Base-by-base conservation (phyloP, 768 basidiomycete genomes). In the Pleurotus pulmonarius region DNA sequence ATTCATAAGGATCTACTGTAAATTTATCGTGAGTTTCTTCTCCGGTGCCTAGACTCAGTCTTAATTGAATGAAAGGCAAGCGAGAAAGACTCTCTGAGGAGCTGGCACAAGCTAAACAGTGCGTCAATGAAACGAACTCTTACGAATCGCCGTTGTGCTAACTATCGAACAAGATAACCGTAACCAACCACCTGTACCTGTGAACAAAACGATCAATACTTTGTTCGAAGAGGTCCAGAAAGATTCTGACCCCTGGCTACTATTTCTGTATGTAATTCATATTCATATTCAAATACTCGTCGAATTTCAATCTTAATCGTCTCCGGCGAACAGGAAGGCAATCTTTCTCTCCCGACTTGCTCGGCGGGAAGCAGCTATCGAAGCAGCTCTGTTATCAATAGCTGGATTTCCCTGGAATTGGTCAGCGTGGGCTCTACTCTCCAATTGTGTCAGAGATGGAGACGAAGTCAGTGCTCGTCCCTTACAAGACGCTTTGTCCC, bases 371-470 rank as follows among this genome's bases (percentile, higher is more conserved):
- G 90, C 93, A 65, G 93, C 96, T 1, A 89, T 96, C 11, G 93
- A 95, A 66, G 80, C 77, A 61, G 81, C 84, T 12, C 75, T 97
- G 15, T 71, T 83, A 34, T 94, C 93, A 11, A 86, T 96, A 43
- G 77, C 80, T 38, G 78, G 79, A 4, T 92, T 87, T 64, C 88
- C 90, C 11, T 98, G 92, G 86, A 98, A 98, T 66, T 98, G 95
- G 94, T 89, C 90, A 24, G 76, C 85, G n/a, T 98, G 94, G 94
- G 73, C 81, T 6, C 78, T 93, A 43, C 75, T 98, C n/a, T 81
- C 82, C 2, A 84, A 83, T 53, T 90, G 90, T 65, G 79, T 94
- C 29, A 82, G 83, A 12, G 92, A 94, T 59, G 85, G 84, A 13
- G 91, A 94, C 73, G 92, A 96, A 86, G 94, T 94, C 55, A 38